Evolutionary conservation across 805 yeast species (phyloP), one percentile per base, ranked within the genome.

Genomic region (Brettanomyces nanus): DNA sequence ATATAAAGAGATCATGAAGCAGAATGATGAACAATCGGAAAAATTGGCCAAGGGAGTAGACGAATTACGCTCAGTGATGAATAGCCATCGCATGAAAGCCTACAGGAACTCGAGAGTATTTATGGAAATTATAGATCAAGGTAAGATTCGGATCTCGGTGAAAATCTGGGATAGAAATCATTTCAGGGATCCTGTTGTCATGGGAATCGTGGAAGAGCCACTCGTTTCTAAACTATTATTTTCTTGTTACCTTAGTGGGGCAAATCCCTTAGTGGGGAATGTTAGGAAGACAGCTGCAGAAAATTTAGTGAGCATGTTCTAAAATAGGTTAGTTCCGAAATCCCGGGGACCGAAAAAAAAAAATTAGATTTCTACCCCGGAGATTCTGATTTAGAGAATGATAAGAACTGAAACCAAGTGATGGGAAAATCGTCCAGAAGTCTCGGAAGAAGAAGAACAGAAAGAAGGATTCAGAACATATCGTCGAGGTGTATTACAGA

Each of bases 231-330:
- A 76, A 43, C 63, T 81, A n/a, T 62, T 89, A 39, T 75, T 87
- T 46, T 62, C 83, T 46, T 85, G 80, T 57, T 89, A 90, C 56
- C 59, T 87, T 47, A 72, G 83, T 46, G 90, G 85, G 3, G 66
- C 61, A 29, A 72, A 68, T 45, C 90, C 90, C 1, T 66, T 83
- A 47, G 69, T 80, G 47, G 77, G 44, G 31, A 41, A 47, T 4
- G 56, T 55, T 15, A 52, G 58, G 34, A 26, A 41, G 7, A 40
- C 37, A n/a, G 45, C 53, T 4, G 38, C 49, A 14, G 45, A 48
- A 18, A 51, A 52, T 5, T 35, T 55, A 15, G 40, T 39, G 7
- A 31, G 45, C 11, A 20, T 51, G 25, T 36, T 42, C 13, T 47
- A 23, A 33, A n/a, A n/a, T n/a, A n/a, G n/a, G n/a, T n/a, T 7